Evolutionary conservation across 441 rosid species (phyloP), one percentile per base, ranked within the genome.

Genomic region (Euphorbia celastroides): DNA sequence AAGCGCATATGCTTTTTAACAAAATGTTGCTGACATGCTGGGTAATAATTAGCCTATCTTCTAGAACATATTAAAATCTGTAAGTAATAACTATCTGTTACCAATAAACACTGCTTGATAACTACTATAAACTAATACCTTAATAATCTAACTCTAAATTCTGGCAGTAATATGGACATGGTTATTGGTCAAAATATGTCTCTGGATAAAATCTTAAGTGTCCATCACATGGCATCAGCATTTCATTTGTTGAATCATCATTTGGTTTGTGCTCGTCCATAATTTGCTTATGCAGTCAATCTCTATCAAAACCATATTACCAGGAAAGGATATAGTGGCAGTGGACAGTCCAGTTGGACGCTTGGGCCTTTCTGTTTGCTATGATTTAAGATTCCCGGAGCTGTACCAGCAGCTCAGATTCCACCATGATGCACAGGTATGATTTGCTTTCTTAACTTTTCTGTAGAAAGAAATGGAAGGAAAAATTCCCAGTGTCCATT

Each of bases 341-440:
- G 81, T 84, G 28, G 97, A 88, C 77, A 91, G 97, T 74, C 97
- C 99, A 7, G 36, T 78, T 38, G 99, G 97, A 62, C 83, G 89
- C 50, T 84, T 94, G 79, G 97, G 97, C 66, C 78, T 89, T 69
- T 82, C 99, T 14, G 94, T 89, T 50, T 94, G 99, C 82, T 94
- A 94, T 65, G 99, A 94, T 78, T 70, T 94, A 84, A 91, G 99
- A 79, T 94, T 94, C 72, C 97, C 97, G 1, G 96, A 86, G 77
- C 82, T 91, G 68, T 91, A 94, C 78, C 97, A 91, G 81, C 86
- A 86, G 81, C 84, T 94, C 34, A 81, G 99, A 63, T 91, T 94
- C 71, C 80, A 85, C 52, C 92, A 88, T 8, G 83, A 80, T 61
- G 88, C 96, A 66, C 93, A 89, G 88, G 97, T 86, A 68, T 55